These are phyloP conservation scores for Agaricus bisporus DNA, from an alignment of 768 basidiomycete species.

Conservation along the genomic window DNA sequence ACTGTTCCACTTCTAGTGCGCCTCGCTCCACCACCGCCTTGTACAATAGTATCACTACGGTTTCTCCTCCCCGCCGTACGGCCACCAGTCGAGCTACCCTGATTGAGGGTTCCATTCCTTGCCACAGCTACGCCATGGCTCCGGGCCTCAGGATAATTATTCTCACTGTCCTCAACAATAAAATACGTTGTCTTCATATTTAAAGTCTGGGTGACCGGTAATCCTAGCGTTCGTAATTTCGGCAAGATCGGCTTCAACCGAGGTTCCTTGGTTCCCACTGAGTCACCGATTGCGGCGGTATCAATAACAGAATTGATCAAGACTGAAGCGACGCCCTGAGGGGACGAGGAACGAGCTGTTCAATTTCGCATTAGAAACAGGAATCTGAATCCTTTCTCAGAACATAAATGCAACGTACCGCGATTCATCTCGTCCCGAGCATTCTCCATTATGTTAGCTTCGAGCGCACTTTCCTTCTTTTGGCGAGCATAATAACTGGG, in stretches of 20 bases:
- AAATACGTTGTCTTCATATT: too few relatives aligned
- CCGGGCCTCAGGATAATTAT: not conserved
- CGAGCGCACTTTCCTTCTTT: not conserved
- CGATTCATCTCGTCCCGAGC: not conserved
- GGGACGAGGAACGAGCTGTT: not conserved
- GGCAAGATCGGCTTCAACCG: not conserved
- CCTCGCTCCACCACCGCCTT: constrained; percentile 13
- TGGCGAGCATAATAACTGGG: constrained; percentile 24
- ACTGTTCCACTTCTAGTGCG: constrained; percentile 29
- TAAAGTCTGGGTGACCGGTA: not conserved
- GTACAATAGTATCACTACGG: constrained; percentile 44
- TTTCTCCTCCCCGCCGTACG: constrained; percentile 25
- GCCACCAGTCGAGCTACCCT: constrained; percentile 13
- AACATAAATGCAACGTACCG: not conserved
- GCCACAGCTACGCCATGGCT: not conserved
- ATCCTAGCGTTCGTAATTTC: not conserved
- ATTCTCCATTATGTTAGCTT: not conserved
- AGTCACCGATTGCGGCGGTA: not conserved
- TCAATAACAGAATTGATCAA: not conserved
- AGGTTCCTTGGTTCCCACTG: not conserved
- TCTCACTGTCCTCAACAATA: too few relatives aligned
- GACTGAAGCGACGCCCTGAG: not conserved
- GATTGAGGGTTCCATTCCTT: constrained; percentile 37
- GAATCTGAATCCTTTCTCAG: not conserved
- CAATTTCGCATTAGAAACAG: not conserved